Conservation (phyloP, 352 stramenopile genomes). For the Phytophthora capsici region DNA sequence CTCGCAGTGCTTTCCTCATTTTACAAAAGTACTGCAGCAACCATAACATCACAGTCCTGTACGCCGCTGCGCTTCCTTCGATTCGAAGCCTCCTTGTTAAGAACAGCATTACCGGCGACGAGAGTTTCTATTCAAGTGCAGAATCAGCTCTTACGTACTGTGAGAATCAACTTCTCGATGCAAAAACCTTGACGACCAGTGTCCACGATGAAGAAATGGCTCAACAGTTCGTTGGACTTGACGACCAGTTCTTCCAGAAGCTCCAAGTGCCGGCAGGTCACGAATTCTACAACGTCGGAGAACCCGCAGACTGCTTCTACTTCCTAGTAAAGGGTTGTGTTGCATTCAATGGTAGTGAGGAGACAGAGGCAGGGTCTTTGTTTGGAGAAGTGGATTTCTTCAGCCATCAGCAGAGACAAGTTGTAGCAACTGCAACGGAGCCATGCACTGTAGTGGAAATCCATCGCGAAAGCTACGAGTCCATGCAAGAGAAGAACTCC, state of each 20-base stretch:
- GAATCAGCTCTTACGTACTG: slow-evolving; percentile 75
- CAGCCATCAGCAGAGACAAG: slow-evolving; percentile 54
- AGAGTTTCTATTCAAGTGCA: slow-evolving; percentile 62
- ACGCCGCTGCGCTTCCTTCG: slow-evolving; percentile 61
- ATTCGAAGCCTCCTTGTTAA: slow-evolving; percentile 59
- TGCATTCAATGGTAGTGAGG: slow-evolving; percentile 43
- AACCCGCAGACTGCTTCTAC: slow-evolving; percentile 60
- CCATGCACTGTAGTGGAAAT: slow-evolving; percentile 67
- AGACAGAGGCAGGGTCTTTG: slow-evolving; percentile 54
- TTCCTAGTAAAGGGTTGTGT: slow-evolving; percentile 68
- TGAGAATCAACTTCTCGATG: slow-evolving; percentile 57
- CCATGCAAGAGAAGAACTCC: slow-evolving; percentile 49
- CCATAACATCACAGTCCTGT: slow-evolving; percentile 67
- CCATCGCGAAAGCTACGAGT: slow-evolving; percentile 57
- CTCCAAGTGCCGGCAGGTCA: slow-evolving; percentile 49
- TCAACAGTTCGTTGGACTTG: too few relatives aligned
- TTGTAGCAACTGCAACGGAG: slow-evolving; percentile 45
- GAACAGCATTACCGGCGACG: slow-evolving; percentile 61
- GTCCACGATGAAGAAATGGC: slow-evolving; percentile 37
- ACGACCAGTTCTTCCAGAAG: slow-evolving; percentile 56
- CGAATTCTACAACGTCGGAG: slow-evolving; percentile 64
- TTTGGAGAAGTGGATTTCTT: slow-evolving; percentile 88
- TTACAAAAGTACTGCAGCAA: slow-evolving; percentile 76
- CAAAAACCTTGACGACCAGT: background rate
- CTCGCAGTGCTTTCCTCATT: slow-evolving; percentile 81